These are phyloP conservation scores for Rhododendron ferrugineum DNA, from an alignment of 148 eudicot genomes.

Conservation along the genomic window DNA sequence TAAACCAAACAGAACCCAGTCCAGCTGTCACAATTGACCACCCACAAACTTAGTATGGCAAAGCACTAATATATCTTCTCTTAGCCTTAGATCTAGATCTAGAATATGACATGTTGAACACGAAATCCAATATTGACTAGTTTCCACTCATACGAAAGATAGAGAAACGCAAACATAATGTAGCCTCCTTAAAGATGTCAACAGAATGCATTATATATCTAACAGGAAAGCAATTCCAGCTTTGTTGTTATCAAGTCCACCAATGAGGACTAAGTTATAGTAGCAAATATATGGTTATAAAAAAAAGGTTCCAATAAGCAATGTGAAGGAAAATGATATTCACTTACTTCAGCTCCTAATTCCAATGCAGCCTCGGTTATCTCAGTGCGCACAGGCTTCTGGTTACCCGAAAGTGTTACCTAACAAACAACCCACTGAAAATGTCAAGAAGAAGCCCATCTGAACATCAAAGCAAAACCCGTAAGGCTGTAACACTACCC, in stretches of 20 bases:
- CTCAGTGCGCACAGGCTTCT: conserved; percentile 89
- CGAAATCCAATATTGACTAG: background rate
- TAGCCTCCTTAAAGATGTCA: background rate
- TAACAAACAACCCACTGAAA: conserved; percentile 21
- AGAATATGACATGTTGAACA: background rate
- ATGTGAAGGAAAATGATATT: background rate
- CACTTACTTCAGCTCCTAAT: conserved; percentile 76
- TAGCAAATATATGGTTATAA: background rate
- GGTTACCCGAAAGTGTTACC: conserved; percentile 97
- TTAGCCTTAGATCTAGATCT: background rate
- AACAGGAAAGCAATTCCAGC: background rate
- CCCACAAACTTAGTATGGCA: background rate
- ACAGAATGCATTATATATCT: background rate
- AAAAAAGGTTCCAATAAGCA: background rate
- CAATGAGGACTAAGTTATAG: background rate
- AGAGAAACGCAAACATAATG: background rate
- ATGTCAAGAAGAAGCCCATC: background rate
- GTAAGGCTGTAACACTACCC: background rate
- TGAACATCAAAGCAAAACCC: background rate
- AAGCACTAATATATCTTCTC: background rate
- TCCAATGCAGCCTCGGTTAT: conserved; percentile 98
- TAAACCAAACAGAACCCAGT: background rate
- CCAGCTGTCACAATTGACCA: background rate
- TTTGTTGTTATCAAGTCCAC: background rate
- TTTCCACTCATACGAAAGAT: background rate